A percentile compares a stretch with the other conserved stretches of the same genome.
Conservation (phyloP, 1,139 yeast species). For the Yarrowia galli region DNA sequence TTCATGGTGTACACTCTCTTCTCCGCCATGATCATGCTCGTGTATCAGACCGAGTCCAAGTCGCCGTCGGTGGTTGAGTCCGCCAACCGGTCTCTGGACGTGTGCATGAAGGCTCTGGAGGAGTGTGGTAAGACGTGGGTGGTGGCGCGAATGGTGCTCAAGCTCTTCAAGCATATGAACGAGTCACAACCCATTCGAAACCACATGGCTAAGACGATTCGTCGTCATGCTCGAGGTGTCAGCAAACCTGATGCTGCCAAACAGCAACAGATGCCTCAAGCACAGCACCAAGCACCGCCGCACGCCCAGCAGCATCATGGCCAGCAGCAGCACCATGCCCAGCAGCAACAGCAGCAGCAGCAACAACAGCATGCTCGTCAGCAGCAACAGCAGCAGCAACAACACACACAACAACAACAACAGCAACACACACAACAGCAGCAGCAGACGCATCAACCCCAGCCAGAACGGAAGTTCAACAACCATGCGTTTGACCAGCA, state of each 20-base stretch:
- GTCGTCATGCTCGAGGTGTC: constrained; percentile 20
- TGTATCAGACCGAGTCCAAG: constrained; percentile 74
- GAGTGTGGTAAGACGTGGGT: constrained; percentile 59
- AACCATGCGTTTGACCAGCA: constrained; percentile 16
- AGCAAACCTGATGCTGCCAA: constrained; percentile 6
- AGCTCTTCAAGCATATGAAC: constrained; percentile 48
- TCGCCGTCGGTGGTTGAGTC: constrained; percentile 64
- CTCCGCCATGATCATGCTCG: constrained; percentile 74
- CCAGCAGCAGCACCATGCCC: not conserved
- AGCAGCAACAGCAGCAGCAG: constrained; percentile 24
- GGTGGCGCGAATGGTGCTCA: constrained; percentile 52
- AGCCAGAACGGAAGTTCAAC: constrained; percentile 9
- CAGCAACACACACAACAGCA: constrained; percentile 15
- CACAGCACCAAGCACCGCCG: constrained; percentile 8
- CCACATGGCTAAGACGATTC: constrained; percentile 47
- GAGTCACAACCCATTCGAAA: constrained; percentile 44
- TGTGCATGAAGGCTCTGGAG: constrained; percentile 60
- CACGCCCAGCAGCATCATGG: constrained; percentile 4
- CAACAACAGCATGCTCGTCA: constrained; percentile 32
- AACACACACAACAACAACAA: constrained; percentile 11
- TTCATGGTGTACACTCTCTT: constrained; percentile 62
- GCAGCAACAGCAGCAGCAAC: constrained; percentile 27
- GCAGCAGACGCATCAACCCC: constrained; percentile 25
- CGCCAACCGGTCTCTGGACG: constrained; percentile 64
- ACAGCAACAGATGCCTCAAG: constrained; percentile 1